Base-by-base conservation (phyloP, 306 rosid genomes). In the Acacia acuminata region DNA sequence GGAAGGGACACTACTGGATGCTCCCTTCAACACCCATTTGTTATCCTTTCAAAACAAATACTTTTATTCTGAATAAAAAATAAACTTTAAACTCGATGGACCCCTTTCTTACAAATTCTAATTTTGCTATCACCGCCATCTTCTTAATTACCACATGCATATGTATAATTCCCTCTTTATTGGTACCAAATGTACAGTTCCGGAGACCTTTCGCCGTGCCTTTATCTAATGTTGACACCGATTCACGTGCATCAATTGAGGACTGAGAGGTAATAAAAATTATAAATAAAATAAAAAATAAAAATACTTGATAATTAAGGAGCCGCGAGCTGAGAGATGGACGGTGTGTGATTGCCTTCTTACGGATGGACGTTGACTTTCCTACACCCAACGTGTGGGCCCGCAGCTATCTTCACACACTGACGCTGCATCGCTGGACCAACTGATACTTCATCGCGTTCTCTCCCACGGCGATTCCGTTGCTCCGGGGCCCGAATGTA, bases 371-470 rank as follows among this genome's bases (percentile, higher is more conserved):
- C 71, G 84, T 81, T 78, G 73, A 84, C 47, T 32, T 12, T 10
- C 19, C 42, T 30, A 11, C 17, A 17, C 27, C 42, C 16, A 14
- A 30, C 22, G 9, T 6, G 30, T 20, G 40, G 27, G 20, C 10
- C 71, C 0, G 5, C n/a, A 45, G 7, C 53, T 0, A 24, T 66
- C 65, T 32, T 38, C 91, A 96, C 10, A 92, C 88, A 36, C 89
- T 87, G 25, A 94, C 98, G 7, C 81, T 63, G 91, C 99, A 96
- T 9, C 82, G 86, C 88, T 92, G 97, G 13, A 89, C 93, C 27
- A 96, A 19, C 83, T 92, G 98, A 81, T 90, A 96, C 97, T 94
- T 96, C 36, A 96, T 47, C 81, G 94, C 98, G 86, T 81, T 91
- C 3, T 89, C 11, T 0, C 88, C 92, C 4, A 96, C 87, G 8